A percentile compares a stretch with the other conserved stretches of the same genome.
Conservation (phyloP, 495 filamentous ascomycete species). For the Penicillium daleae region DNA sequence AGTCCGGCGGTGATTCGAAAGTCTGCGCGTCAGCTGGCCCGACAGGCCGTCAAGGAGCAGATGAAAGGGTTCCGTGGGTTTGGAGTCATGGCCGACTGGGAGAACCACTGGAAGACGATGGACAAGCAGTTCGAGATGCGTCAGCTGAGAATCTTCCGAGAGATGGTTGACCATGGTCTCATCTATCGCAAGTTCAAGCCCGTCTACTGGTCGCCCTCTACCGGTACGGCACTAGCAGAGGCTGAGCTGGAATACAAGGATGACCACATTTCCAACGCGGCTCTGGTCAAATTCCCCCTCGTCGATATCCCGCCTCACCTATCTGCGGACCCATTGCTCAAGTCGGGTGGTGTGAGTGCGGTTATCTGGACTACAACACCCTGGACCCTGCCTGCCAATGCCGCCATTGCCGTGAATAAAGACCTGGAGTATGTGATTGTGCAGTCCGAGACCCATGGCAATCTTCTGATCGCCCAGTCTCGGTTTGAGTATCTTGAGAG, state of each 20-base stretch:
- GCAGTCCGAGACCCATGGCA: slow-evolving; percentile 54
- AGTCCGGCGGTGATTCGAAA: slow-evolving; percentile 58
- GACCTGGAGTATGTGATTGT: slow-evolving; percentile 76
- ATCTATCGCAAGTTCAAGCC: slow-evolving; percentile 90
- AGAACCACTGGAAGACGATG: slow-evolving; percentile 90
- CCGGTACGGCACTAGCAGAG: slow-evolving; percentile 88
- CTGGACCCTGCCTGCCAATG: slow-evolving; percentile 95
- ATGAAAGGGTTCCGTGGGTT: slow-evolving; percentile 81
- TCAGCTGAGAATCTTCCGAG: slow-evolving; percentile 82
- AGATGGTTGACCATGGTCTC: slow-evolving; percentile 81
- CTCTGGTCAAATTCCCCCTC: slow-evolving; percentile 81
- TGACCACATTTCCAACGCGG: slow-evolving; percentile 76
- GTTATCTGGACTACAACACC: slow-evolving; percentile 98
- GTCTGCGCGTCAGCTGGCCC: slow-evolving; percentile 75
- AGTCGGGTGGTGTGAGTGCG: slow-evolving; percentile 58
- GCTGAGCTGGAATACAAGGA: slow-evolving; percentile 96
- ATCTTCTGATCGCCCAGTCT: slow-evolving; percentile 67
- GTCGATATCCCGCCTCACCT: slow-evolving; percentile 53
- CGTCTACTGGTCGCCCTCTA: slow-evolving; percentile 95
- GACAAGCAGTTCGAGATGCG: slow-evolving; percentile 82
- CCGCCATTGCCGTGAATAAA: slow-evolving; percentile 77
- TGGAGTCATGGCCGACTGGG: slow-evolving; percentile 95
- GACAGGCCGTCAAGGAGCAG: slow-evolving; percentile 74
- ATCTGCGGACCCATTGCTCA: slow-evolving; percentile 37
- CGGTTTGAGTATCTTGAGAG: slow-evolving; percentile 60